Evolutionary conservation across 2,329 filamentous ascomycete species (phyloP).

Genomic region (Neocatenulostroma microsporum): DNA sequence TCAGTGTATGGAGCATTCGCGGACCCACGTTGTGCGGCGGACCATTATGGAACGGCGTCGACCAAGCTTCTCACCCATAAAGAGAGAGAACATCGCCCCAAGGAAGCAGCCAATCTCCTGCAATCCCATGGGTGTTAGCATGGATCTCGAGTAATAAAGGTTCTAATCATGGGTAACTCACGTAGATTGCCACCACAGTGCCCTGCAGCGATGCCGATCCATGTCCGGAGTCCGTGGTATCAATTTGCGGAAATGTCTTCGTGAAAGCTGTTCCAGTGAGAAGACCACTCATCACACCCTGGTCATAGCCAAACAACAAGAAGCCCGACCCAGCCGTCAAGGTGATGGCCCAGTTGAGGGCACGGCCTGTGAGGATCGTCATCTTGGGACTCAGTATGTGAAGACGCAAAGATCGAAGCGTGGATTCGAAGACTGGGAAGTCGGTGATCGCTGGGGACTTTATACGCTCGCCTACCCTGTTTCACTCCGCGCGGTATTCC

Average conservation of each 20-base stretch:
- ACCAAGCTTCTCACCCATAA: background rate
- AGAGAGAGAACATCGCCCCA: slow-evolving; percentile 43
- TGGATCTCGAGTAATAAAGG: too few relatives aligned
- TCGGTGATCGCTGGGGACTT: background rate
- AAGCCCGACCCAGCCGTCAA: slow-evolving; percentile 9
- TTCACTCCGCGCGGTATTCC: too few relatives aligned
- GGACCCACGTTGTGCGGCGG: slow-evolving; percentile 11
- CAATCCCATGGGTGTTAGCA: too few relatives aligned
- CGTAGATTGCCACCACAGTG: slow-evolving; percentile 49
- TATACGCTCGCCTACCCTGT: too few relatives aligned
- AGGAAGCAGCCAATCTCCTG: slow-evolving; percentile 54
- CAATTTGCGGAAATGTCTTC: slow-evolving; percentile 14
- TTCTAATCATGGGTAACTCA: too few relatives aligned
- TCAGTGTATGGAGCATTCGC: slow-evolving; percentile 41
- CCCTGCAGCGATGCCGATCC: slow-evolving; percentile 15
- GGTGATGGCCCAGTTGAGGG: slow-evolving; percentile 11
- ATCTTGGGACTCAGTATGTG: background rate
- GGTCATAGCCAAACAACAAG: slow-evolving; percentile 11
- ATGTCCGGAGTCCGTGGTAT: slow-evolving; percentile 10
- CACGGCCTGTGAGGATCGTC: slow-evolving; percentile 1
- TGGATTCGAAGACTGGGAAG: too few relatives aligned
- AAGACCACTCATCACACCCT: slow-evolving; percentile 5
- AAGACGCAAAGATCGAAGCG: too few relatives aligned
- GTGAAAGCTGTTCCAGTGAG: slow-evolving; percentile 7
- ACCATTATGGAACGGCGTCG: too few relatives aligned